Percentiles rank a stretch among this genome's conserved stretches.
These are phyloP conservation scores for Ganoderma leucocontextum DNA, from an alignment of 1,284 basidiomycete genomes.

Conservation along the genomic window DNA sequence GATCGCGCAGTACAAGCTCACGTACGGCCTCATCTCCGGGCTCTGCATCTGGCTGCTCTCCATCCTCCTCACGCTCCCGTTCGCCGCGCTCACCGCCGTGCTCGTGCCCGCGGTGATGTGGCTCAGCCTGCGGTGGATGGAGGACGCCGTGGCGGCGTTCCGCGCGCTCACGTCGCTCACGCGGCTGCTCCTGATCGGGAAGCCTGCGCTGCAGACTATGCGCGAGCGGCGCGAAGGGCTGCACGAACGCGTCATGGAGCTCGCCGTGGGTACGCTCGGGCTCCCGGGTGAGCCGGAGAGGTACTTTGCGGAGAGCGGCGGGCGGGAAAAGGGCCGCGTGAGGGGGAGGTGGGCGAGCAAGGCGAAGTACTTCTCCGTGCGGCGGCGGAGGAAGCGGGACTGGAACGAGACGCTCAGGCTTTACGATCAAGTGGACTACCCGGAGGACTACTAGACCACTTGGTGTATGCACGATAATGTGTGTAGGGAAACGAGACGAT, in stretches of 20 bases:
- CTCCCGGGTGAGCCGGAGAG: conserved; percentile 75
- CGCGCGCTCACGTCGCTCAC: conserved; percentile 72
- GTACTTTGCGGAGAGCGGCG: conserved; percentile 64
- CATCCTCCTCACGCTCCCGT: conserved; percentile 65
- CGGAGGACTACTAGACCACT: conserved; percentile 49
- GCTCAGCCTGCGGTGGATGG: conserved; percentile 87
- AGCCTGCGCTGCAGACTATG: conserved; percentile 60
- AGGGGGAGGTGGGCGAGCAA: conserved; percentile 71
- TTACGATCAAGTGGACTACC: conserved; percentile 83
- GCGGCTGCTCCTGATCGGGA: conserved; percentile 72
- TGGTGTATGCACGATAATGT: not conserved
- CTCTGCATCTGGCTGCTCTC: conserved; percentile 66
- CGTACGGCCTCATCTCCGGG: conserved; percentile 80
- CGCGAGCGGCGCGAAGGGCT: conserved; percentile 61
- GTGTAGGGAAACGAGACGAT: not conserved
- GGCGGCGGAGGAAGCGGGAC: conserved; percentile 81
- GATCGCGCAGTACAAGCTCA: conserved; percentile 88
- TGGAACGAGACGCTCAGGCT: conserved; percentile 86
- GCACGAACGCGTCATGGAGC: conserved; percentile 66
- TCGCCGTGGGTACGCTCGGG: conserved; percentile 67
- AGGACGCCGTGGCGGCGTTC: conserved; percentile 81
- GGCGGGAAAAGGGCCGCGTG: conserved; percentile 73
- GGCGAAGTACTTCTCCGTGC: conserved; percentile 80
- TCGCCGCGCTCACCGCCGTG: conserved; percentile 62
- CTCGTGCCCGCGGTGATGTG: conserved; percentile 82